Evolutionary conservation across 2,329 filamentous ascomycete genomes (phyloP).

Genomic region (Endoconidiophora polonica): DNA sequence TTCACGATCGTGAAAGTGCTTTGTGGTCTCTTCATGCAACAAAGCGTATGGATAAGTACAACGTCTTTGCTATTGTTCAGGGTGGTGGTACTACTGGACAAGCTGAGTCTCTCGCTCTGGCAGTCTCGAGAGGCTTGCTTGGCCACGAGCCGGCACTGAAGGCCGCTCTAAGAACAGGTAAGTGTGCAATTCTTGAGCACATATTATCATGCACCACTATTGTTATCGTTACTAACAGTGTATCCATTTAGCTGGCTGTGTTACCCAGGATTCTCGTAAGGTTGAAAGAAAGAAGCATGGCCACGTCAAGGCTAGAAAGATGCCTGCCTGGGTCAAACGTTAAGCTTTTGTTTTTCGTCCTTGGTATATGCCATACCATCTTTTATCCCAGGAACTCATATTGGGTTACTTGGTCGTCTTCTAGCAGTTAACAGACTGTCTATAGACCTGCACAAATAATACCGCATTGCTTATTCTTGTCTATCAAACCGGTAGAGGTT

Average conservation of each 20-base stretch:
- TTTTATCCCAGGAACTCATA: neutral
- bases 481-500: too few relatives aligned
- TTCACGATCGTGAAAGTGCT: conserved; percentile 89
- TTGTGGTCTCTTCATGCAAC: conserved; percentile 80
- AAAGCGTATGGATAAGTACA: conserved; percentile 83
- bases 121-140: conserved; percentile 71
- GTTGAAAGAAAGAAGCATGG: conserved; percentile 98
- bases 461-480: too few relatives aligned
- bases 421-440: neutral
- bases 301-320: conserved; percentile 92
- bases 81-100: conserved; percentile 91
- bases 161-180: conserved; percentile 73
- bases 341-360: conserved; percentile 19
- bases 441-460: neutral
- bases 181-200: conserved; percentile 21
- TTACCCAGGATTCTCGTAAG: conserved; percentile 76
- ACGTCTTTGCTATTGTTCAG: conserved; percentile 70
- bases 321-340: conserved; percentile 92
- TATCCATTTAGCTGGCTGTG: conserved; percentile 56
- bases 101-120: conserved; percentile 84
- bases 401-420: neutral
- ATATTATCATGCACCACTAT: conserved; percentile 9
- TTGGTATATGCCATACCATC: neutral
- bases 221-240: conserved; percentile 25
- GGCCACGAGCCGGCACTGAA: conserved; percentile 89